Base-by-base conservation (phyloP, 164 flowering plant genomes). In the Vitis rupestris region DNA sequence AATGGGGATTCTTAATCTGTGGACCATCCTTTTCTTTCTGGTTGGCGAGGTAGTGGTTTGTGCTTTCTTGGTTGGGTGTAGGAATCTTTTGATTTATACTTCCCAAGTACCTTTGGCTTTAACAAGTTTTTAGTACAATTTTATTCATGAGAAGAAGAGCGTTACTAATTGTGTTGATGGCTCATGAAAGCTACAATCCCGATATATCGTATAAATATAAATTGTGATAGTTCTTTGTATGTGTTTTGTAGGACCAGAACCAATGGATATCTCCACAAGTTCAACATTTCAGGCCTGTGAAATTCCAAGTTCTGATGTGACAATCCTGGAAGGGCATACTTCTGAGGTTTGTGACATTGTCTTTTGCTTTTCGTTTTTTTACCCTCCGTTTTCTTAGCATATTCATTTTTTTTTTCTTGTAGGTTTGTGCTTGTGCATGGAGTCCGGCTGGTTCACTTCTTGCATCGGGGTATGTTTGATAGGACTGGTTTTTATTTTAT, bases 381-480 rank as follows among this genome's bases (percentile, higher is more conserved):
- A 44, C 19, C 14, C 13, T 52, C 50, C 1, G 51, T 10, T 66
- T 14, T 11, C 1, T 17, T 29, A 8, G 47, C 49, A 10, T 10
- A 31, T 16, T 60, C 23, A 29, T 65, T 29, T 51, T 60, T 60
- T 60, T 66, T 37, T 65, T 9, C 65, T 37, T 74, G 2, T 76
- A 95, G 99, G 99, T 95, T 73, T 95, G 93, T 79, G 94, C 88
- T 74, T 95, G 99, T 81, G 96, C 98, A 64, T 95, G 99, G 99
- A 90, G 95, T 77, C 99, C 99, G 50, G 64, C 85, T 11, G 97
- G 97, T 59, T 90, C 96, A 31, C 91, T 95, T 71, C 90, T 95
- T 77, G 99, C 99, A 65, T 91, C 99, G 58, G 99, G 99, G 99
- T 94, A 70, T 51, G 98, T 78, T 23, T 55, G 0, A 31, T 61